A percentile compares a stretch with the other conserved stretches of the same genome.
Evolutionary conservation across 106 monocot species (phyloP).

Genomic region (Acorus gramineus): DNA sequence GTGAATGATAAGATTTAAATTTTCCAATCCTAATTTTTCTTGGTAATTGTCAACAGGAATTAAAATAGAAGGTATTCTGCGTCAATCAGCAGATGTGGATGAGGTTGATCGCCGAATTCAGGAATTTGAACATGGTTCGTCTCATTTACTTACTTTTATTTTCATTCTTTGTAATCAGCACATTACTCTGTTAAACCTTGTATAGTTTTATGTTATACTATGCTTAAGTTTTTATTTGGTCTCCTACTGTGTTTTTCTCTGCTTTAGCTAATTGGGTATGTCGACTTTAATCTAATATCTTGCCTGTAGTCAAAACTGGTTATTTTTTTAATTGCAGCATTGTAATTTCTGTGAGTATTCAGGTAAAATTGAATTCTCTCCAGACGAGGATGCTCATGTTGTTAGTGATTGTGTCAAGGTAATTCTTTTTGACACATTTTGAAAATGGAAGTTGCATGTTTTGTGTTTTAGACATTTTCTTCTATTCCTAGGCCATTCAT

Average conservation of each 20-base stretch:
- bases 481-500: too few species aligned
- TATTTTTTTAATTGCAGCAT: constrained; percentile 3
- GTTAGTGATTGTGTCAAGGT: constrained; percentile 99
- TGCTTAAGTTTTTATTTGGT: neutral
- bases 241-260: neutral
- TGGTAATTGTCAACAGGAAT: constrained; percentile 32
- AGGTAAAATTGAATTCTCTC: constrained; percentile 81
- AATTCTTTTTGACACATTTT: constrained; percentile 3
- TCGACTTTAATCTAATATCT: neutral
- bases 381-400: constrained; percentile 95
- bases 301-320: neutral
- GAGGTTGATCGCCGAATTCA: constrained; percentile 72
- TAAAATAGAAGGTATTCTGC: constrained; percentile 89
- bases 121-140: constrained; percentile 79
- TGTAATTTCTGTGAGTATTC: constrained; percentile 7
- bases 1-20: too few species aligned
- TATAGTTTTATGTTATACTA: too few species aligned
- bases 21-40: too few species aligned
- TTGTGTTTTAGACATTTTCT: too few species aligned
- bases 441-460: neutral
- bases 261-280: neutral
- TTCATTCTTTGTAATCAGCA: neutral
- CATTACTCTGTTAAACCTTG: neutral
- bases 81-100: constrained; percentile 99
- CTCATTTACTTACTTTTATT: constrained; percentile 2